Percentiles rank a stretch among this genome's conserved stretches.
phyloP scores from a whole-genome alignment of 148 eudicot genomes.

The Chenopodium album region DNA sequence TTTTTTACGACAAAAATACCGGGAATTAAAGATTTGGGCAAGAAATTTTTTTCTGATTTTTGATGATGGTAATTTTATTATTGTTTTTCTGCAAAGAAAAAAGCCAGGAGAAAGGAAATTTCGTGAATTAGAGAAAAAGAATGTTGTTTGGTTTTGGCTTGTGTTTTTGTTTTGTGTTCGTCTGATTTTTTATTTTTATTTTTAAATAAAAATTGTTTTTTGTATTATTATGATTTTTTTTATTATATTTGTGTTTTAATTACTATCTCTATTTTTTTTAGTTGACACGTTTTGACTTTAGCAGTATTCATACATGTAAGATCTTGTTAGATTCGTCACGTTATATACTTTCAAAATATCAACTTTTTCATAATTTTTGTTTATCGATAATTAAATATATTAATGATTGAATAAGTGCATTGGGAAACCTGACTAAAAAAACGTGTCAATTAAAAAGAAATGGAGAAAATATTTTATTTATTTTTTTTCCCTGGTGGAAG shows the following conservation, averaged over 20 bases:
- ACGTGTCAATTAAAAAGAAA: no score
- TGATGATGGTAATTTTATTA: neutral
- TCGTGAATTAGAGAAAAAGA: constrained; percentile 18
- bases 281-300: no score
- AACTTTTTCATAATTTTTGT: no score
- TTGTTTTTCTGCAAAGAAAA: neutral
- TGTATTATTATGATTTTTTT: neutral
- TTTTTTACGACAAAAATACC: neutral
- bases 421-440: no score
- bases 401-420: no score
- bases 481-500: neutral
- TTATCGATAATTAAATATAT: no score
- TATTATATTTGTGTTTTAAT: no score
- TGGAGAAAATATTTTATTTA: no score
- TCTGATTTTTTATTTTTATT: neutral
- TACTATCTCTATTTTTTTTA: no score
- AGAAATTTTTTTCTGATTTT: neutral
- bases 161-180: constrained; percentile 2
- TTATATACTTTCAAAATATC: no score
- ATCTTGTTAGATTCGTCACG: no score
- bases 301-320: no score
- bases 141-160: constrained; percentile 19
- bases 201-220: neutral
- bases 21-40: neutral
- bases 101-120: constrained; percentile 7